Conservation (phyloP, 2,329 filamentous ascomycete species). For the Colletotrichum costaricense region DNA sequence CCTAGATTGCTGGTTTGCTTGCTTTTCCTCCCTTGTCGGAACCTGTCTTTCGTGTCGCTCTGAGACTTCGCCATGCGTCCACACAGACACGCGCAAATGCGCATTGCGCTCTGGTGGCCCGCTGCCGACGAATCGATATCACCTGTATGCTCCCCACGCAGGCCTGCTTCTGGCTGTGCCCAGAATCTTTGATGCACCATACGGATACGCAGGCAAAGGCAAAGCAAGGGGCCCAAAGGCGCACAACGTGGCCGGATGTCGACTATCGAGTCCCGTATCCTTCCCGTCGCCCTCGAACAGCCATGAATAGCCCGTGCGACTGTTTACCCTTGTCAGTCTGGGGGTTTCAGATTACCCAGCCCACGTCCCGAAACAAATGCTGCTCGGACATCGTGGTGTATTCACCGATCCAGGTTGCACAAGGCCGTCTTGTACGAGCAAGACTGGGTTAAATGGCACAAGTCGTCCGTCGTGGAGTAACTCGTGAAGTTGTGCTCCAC, state of each 20-base stretch:
- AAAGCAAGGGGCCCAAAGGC: not conserved
- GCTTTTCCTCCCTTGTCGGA: conserved; percentile 14
- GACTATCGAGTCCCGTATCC: conserved; percentile 22
- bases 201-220: not conserved
- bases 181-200: not conserved
- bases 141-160: not conserved
- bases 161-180: not conserved
- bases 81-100: conserved; percentile 27
- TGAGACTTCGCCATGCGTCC: conserved; percentile 10
- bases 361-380: conserved; percentile 31
- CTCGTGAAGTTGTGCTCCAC: conserved; percentile 24
- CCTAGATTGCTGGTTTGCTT: conserved; percentile 5
- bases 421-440: conserved; percentile 22
- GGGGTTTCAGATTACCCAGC: conserved; percentile 26
- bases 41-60: conserved; percentile 14
- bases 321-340: conserved; percentile 20
- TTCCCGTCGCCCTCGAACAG: conserved; percentile 11
- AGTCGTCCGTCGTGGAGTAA: conserved; percentile 7
- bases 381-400: conserved; percentile 33
- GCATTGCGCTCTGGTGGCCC: not conserved
- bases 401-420: conserved; percentile 36
- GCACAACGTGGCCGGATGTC: conserved; percentile 14
- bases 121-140: conserved; percentile 2
- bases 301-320: conserved; percentile 7
- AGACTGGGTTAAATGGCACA: conserved; percentile 15